Percentiles rank a stretch among this genome's conserved stretches.
Evolutionary conservation across 2,329 filamentous ascomycete genomes (phyloP).

Genomic region (Stachybotrys elegans): DNA sequence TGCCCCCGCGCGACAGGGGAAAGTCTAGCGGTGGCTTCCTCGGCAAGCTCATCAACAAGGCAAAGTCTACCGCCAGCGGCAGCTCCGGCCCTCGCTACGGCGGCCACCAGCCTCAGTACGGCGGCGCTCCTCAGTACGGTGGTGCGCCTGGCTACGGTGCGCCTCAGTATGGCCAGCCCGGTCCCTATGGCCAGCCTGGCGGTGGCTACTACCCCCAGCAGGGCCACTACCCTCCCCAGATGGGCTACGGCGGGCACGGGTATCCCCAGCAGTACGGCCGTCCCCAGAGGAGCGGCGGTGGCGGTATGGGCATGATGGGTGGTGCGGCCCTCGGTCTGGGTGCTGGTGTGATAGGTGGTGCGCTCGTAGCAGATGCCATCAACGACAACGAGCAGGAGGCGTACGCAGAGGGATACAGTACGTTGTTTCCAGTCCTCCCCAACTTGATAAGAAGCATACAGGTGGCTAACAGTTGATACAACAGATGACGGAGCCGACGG

Average conservation of each 20-base stretch:
- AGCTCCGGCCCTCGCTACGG: conserved; percentile 8
- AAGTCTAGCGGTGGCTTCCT: conserved; percentile 41
- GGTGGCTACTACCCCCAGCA: conserved; percentile 3
- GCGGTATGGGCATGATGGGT: conserved; percentile 61
- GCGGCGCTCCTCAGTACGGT: conserved; percentile 11
- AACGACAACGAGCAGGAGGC: conserved; percentile 56
- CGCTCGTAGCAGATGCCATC: conserved; percentile 63
- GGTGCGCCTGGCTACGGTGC: conserved; percentile 27
- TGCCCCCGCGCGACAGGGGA: conserved; percentile 34
- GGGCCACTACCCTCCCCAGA: conserved; percentile 16
- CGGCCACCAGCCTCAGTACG: conserved; percentile 16
- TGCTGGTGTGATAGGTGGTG: conserved; percentile 75
- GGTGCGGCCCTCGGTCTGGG: conserved; percentile 74
- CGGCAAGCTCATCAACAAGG: conserved; percentile 47
- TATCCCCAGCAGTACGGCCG: conserved; percentile 22
- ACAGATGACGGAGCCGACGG: too few relatives aligned
- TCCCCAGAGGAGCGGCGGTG: conserved; percentile 37
- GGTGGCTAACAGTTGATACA: too few relatives aligned
- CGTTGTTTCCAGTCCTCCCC: conserved; percentile 11
- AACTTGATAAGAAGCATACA: too few relatives aligned
- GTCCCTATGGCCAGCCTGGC: conserved; percentile 16
- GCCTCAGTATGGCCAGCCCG: conserved; percentile 19
- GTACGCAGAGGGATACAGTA: conserved; percentile 41
- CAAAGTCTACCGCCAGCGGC: conserved; percentile 21
- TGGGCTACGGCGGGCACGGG: conserved; percentile 21